Conservation (phyloP, 2,329 filamentous ascomycete genomes). For the Tolypocladium endophyticum region DNA sequence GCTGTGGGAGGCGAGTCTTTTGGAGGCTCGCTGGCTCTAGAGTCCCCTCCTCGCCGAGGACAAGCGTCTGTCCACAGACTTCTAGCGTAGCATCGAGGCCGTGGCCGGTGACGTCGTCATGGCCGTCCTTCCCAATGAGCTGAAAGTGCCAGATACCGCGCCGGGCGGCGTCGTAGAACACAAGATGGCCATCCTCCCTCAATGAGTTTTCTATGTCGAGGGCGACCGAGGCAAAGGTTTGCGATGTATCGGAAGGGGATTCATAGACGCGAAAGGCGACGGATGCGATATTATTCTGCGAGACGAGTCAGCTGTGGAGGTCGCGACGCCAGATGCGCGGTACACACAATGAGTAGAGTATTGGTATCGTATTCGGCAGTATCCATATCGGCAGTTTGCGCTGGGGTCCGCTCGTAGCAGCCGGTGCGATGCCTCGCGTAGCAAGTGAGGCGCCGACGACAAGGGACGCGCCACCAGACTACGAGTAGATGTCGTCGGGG, state of each 20-base stretch:
- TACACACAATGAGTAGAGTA: conserved; percentile 44
- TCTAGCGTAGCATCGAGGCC: conserved; percentile 29
- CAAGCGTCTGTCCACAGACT: conserved; percentile 31
- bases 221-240: conserved; percentile 32
- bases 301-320: conserved; percentile 5
- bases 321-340: conserved; percentile 12
- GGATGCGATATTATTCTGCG: conserved; percentile 45
- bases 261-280: conserved; percentile 47
- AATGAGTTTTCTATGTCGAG: conserved; percentile 41
- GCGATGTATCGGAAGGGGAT: conserved; percentile 29
- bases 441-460: conserved; percentile 4
- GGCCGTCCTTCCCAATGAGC: conserved; percentile 30
- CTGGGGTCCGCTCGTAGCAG: not conserved
- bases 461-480: not conserved
- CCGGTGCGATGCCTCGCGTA: not conserved
- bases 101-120: conserved; percentile 10
- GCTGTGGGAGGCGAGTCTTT: conserved; percentile 25
- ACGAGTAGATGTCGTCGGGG: not conserved
- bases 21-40: conserved; percentile 39
- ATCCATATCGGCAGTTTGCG: conserved; percentile 43
- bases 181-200: conserved; percentile 41
- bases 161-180: conserved; percentile 39
- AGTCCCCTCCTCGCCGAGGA: conserved; percentile 35
- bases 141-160: conserved; percentile 46
- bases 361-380: conserved; percentile 54